Evolutionary conservation across 371 early-diverging fungal species (phyloP), one percentile per base, ranked within the genome.

Genomic region (Mortierella sp.): DNA sequence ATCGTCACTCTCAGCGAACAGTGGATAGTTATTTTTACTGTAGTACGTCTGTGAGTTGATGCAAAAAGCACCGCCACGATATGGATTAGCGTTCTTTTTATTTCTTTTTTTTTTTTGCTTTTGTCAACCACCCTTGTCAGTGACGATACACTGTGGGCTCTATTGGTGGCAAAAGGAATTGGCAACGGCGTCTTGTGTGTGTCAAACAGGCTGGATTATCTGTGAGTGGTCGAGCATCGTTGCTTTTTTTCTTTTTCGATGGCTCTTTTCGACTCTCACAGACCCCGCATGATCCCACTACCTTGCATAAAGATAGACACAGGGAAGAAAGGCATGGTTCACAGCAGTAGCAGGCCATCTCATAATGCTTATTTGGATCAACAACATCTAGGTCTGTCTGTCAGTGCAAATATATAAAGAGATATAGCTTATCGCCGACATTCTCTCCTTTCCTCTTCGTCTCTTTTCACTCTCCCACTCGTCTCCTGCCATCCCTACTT

Each of bases 191-290:
- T n/a, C n/a, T n/a, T n/a, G n/a, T n/a, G n/a, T n/a, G n/a, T n/a
- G n/a, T n/a, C n/a, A n/a, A n/a, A n/a, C n/a, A n/a, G n/a, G n/a
- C n/a, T n/a, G n/a, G n/a, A n/a, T n/a, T n/a, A n/a, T n/a, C 0
- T 28, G 58, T 14, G 47, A 47, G 47, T 47, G 47, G 47, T 14
- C 4, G 58, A n/a, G n/a, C n/a, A n/a, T 28, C 14, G 28, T 28
- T 28, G 34, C 19, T 6, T 28, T 60, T 60, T 14, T 28, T n/a
- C n/a, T n/a, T n/a, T 63, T 60, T 31, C 34, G 38, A 63, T 63
- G 45, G 47, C 71, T 47, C 45, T 71, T 44, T 71, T 47, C 71
- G 71, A 47, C 47, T 71, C 71, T 45, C 71, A 28, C 45, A 47
- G 45, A 44, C 31, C 60, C 31, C 16, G 31, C 26, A 13, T 28